Conservation (phyloP, 2,329 filamentous ascomycete species). For the Botrytis paeoniae region DNA sequence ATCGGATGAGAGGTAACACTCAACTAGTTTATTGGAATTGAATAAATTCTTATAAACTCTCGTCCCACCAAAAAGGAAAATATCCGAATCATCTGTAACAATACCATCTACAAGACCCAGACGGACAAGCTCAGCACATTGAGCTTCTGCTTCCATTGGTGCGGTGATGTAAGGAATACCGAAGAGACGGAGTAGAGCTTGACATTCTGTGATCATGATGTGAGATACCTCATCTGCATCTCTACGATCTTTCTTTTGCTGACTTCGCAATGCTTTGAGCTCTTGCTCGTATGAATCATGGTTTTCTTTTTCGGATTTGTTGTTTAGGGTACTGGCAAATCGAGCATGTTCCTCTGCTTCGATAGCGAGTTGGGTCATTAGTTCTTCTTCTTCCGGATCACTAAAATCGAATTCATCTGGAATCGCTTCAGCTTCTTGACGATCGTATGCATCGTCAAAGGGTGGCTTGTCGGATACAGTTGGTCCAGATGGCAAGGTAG, state of each 20-base stretch:
- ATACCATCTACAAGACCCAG: constrained; percentile 93
- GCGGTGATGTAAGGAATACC: constrained; percentile 95
- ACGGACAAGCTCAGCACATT: constrained; percentile 86
- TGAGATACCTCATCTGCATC: constrained; percentile 97
- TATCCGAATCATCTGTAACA: constrained; percentile 95
- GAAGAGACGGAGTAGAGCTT: constrained; percentile 84
- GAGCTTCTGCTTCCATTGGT: constrained; percentile 98
- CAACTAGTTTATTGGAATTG: constrained; percentile 95
- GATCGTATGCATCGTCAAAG: constrained; percentile 28
- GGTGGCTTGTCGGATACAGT: constrained; percentile 2
- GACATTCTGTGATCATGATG: constrained; percentile 93
- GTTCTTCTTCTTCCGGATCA: constrained; percentile 87
- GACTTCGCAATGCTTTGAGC: constrained; percentile 79
- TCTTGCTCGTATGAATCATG: constrained; percentile 82
- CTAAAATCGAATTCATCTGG: constrained; percentile 63
- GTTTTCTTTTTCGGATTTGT: constrained; percentile 66
- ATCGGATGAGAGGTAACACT: constrained; percentile 84
- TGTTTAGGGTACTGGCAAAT: constrained; percentile 84
- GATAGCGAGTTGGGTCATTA: constrained; percentile 78
- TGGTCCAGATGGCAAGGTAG: constrained; percentile 12
- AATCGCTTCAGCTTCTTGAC: constrained; percentile 34
- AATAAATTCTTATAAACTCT: constrained; percentile 99
- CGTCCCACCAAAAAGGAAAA: constrained; percentile 93
- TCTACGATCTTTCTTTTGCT: constrained; percentile 93
- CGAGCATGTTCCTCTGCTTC: constrained; percentile 93